These are phyloP conservation scores for Populus deltoides DNA, from an alignment of 345 rosid species.

Conservation along the genomic window DNA sequence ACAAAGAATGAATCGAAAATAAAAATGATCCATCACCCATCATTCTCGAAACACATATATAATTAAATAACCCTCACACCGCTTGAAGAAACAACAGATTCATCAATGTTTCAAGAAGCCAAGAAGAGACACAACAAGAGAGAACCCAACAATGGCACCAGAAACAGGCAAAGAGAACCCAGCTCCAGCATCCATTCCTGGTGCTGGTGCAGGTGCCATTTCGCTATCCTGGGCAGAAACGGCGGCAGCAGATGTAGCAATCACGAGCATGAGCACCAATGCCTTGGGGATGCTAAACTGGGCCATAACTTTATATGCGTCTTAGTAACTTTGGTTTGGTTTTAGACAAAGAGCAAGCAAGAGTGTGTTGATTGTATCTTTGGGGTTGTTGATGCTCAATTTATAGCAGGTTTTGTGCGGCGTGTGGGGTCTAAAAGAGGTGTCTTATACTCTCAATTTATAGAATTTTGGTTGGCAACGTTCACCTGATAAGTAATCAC, in stretches of 20 bases:
- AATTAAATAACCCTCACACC: background rate
- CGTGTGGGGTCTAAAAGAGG: background rate
- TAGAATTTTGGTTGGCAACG: background rate
- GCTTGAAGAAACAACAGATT: background rate
- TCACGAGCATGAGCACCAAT: conserved; percentile 7
- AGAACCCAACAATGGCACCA: conserved; percentile 12
- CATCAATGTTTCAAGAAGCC: conserved; percentile 22
- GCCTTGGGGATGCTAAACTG: conserved; percentile 22
- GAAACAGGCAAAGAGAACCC: conserved; percentile 29
- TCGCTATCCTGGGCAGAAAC: conserved; percentile 35
- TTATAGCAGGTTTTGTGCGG: background rate
- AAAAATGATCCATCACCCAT: background rate
- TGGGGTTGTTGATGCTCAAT: background rate
- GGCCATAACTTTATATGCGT: conserved; percentile 21
- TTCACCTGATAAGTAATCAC: conserved; percentile 4
- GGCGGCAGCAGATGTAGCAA: conserved; percentile 7
- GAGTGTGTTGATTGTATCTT: background rate
- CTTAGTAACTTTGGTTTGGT: background rate
- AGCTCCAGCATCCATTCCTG: conserved; percentile 33
- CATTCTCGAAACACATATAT: background rate
- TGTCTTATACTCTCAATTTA: background rate
- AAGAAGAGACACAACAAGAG: conserved; percentile 30
- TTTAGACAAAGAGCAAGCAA: background rate
- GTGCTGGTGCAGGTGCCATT: conserved; percentile 32
- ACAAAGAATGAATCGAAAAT: no score